Conservation (phyloP, 2,329 filamentous ascomycete genomes). For the Aspergillus costaricaensis region DNA sequence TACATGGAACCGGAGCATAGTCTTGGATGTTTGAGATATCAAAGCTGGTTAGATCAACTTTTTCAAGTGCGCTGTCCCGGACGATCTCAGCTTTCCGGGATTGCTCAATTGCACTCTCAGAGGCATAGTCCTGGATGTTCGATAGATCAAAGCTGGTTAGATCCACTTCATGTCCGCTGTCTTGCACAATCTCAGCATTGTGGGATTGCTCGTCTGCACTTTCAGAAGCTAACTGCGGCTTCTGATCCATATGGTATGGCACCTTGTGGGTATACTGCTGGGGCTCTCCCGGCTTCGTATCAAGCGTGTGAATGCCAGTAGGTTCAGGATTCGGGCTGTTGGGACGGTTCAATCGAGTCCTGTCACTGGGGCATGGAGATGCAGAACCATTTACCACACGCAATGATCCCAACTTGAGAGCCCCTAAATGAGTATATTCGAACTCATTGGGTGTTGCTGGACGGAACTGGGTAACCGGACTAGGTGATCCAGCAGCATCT, state of each 20-base stretch:
- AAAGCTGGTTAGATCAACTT: background rate
- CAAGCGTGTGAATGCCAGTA: background rate
- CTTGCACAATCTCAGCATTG: background rate
- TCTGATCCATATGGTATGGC: too few species aligned
- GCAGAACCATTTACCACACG: slow-evolving; percentile 42
- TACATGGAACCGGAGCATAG: background rate
- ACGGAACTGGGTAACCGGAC: slow-evolving; percentile 18
- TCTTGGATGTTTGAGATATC: background rate
- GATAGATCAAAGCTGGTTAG: background rate
- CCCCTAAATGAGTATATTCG: slow-evolving; percentile 44
- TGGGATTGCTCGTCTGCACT: background rate
- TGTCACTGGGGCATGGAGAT: slow-evolving; percentile 42
- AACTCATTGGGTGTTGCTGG: slow-evolving; percentile 32
- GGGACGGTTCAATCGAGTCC: slow-evolving; percentile 24
- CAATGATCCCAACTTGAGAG: slow-evolving; percentile 43
- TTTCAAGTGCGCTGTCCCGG: background rate
- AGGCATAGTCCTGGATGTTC: background rate
- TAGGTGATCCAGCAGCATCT: slow-evolving; percentile 16
- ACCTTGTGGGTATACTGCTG: background rate
- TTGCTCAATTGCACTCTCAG: background rate
- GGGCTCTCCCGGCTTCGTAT: background rate
- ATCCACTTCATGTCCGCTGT: background rate
- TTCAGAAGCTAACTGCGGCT: background rate
- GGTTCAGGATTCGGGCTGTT: slow-evolving; percentile 16
- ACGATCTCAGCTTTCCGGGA: background rate